Conservation (phyloP, 1,284 basidiomycete genomes). For the Cryptococcus depauperatus region DNA sequence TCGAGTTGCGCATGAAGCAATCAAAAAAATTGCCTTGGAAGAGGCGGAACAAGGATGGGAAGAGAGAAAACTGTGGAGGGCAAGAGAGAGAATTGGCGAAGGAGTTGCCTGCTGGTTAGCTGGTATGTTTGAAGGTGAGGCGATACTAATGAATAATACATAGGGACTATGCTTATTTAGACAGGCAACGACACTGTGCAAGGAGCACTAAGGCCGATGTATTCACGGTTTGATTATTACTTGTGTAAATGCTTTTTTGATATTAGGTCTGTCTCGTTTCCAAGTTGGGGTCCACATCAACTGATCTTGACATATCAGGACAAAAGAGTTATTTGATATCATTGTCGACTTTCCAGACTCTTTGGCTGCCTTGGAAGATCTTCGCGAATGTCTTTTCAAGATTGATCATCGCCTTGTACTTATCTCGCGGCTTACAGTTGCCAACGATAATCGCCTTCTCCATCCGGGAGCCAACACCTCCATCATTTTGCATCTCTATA, state of each 20-base stretch:
- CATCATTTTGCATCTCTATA: slow-evolving; percentile 83
- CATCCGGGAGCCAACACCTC: slow-evolving; percentile 95
- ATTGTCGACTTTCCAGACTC: slow-evolving; percentile 91
- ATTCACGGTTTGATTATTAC: slow-evolving; percentile 80
- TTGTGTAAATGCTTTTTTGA: slow-evolving; percentile 81
- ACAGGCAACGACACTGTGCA: slow-evolving; percentile 23
- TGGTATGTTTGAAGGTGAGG: slow-evolving; percentile 55
- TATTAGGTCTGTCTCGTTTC: slow-evolving; percentile 57
- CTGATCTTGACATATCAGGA: slow-evolving; percentile 48
- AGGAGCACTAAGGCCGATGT: slow-evolving; percentile 65
- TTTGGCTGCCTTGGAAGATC: slow-evolving; percentile 72
- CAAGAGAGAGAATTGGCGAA: slow-evolving; percentile 66
- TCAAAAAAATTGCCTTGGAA: slow-evolving; percentile 61
- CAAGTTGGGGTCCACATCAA: no score
- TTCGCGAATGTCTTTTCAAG: slow-evolving; percentile 51
- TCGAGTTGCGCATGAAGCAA: slow-evolving; percentile 73
- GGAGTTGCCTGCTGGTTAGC: slow-evolving; percentile 76
- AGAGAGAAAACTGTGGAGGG: slow-evolving; percentile 54
- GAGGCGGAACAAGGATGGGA: slow-evolving; percentile 64
- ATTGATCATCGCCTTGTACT: slow-evolving; percentile 36
- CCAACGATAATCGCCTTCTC: slow-evolving; percentile 72
- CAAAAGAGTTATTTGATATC: slow-evolving; percentile 86
- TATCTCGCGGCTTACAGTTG: slow-evolving; percentile 36
- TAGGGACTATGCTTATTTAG: not conserved
- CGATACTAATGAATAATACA: not conserved